phyloP scores from a whole-genome alignment of 73 alveolate genomes.

The Paramecium pentaurelia region DNA sequence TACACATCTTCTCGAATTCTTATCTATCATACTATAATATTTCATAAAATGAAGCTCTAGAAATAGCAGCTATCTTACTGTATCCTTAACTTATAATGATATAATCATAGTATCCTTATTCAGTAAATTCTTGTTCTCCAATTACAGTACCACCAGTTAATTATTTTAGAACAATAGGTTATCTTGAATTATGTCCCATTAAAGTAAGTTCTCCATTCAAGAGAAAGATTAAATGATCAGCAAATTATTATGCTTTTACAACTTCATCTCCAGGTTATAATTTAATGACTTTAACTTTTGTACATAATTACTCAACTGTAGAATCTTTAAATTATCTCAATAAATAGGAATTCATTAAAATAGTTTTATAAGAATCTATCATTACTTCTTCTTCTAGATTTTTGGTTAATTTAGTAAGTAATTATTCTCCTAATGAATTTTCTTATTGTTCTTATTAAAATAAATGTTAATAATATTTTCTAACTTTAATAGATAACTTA shows the following conservation, averaged over 20 bases:
- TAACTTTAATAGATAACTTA: not conserved
- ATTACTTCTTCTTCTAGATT: conserved; percentile 9
- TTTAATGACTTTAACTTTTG: not conserved
- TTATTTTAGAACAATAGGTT: not conserved
- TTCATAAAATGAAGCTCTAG: not conserved
- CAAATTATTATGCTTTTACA: not conserved
- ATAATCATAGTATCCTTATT: conserved; percentile 45
- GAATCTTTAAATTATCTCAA: not conserved
- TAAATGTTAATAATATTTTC: not conserved
- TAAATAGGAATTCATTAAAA: not conserved
- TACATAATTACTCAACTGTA: not conserved
- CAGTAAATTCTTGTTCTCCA: conserved; percentile 25
- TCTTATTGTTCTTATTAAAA: conserved; percentile 9
- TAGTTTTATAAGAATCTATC: not conserved
- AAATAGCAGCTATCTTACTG: conserved; percentile 2
- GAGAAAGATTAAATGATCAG: not conserved
- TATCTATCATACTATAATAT: not conserved
- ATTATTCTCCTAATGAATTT: conserved; percentile 7
- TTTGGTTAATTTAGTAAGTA: not conserved
- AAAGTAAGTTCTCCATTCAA: not conserved
- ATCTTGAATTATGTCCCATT: not conserved
- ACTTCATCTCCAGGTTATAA: conserved; percentile 20
- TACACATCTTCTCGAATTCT: conserved; percentile 17
- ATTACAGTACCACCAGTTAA: not conserved
- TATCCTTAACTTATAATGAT: not conserved